These are phyloP conservation scores for Fusarium heterosporum DNA, from an alignment of 2,329 filamentous ascomycete species.

Conservation along the genomic window DNA sequence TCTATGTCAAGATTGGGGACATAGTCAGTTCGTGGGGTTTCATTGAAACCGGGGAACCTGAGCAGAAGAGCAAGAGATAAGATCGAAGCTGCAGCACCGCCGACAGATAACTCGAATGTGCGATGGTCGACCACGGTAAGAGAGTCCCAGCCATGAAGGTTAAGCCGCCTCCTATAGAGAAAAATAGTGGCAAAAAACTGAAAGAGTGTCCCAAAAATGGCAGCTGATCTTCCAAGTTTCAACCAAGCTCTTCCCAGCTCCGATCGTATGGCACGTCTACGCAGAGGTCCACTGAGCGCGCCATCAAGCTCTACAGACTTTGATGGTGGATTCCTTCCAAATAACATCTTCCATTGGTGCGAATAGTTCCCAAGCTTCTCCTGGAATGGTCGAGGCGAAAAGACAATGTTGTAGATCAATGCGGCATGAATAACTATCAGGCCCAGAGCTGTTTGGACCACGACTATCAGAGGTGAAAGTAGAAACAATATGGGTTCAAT, in stretches of 20 bases:
- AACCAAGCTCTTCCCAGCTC: not conserved
- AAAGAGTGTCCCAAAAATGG: slow-evolving; percentile 1
- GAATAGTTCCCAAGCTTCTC: not conserved
- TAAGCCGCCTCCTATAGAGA: slow-evolving; percentile 3
- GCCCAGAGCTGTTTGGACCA: slow-evolving; percentile 1
- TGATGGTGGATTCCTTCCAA: not conserved
- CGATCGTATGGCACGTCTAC: not conserved
- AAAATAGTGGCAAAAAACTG: slow-evolving; percentile 21
- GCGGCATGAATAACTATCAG: not conserved
- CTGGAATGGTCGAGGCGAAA: not conserved
- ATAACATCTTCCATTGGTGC: slow-evolving; percentile 4
- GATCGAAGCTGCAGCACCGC: slow-evolving; percentile 1
- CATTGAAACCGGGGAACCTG: slow-evolving; percentile 9
- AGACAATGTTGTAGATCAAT: not conserved
- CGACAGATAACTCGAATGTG: slow-evolving; percentile 21
- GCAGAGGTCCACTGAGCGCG: rapidly evolving
- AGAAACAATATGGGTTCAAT: slow-evolving; percentile 27
- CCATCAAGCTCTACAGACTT: rapidly evolving
- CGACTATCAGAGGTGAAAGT: slow-evolving; percentile 6
- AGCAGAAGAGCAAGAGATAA: slow-evolving; percentile 19
- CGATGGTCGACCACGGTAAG: slow-evolving; percentile 19
- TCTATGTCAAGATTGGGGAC: not conserved
- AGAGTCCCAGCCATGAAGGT: not conserved
- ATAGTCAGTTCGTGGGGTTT: not conserved
- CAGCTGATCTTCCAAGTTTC: not conserved